Evolutionary conservation across 345 rosid species (phyloP).

Genomic region (Leavenworthia alabamica): DNA sequence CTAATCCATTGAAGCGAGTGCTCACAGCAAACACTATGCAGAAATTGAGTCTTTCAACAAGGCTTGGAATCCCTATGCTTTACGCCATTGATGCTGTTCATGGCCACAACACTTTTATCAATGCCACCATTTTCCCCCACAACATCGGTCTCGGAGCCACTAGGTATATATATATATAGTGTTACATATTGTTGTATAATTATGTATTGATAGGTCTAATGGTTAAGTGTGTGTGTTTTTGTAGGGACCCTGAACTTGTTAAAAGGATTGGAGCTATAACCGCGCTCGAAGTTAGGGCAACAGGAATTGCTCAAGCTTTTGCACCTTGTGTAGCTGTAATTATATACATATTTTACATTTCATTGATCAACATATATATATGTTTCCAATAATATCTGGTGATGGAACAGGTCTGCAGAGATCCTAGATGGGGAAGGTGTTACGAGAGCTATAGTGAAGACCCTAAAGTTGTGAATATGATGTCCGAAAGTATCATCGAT

Average conservation of each 20-base stretch:
- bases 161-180: slow-evolving; percentile 31
- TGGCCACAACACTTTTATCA: slow-evolving; percentile 67
- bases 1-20: slow-evolving; percentile 30
- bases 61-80: slow-evolving; percentile 81
- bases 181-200: not conserved
- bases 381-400: not conserved
- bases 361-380: not conserved
- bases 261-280: slow-evolving; percentile 85
- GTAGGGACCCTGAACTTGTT: slow-evolving; percentile 72
- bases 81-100: slow-evolving; percentile 88
- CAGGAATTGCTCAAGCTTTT: slow-evolving; percentile 69
- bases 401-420: slow-evolving; percentile 73
- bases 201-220: not conserved
- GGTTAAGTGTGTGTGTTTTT: not conserved
- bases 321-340: slow-evolving; percentile 90
- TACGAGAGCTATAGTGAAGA: slow-evolving; percentile 94
- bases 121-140: slow-evolving; percentile 88
- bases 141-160: slow-evolving; percentile 84
- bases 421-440: slow-evolving; percentile 97
- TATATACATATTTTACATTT: not conserved
- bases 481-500: slow-evolving; percentile 62
- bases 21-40: slow-evolving; percentile 43
- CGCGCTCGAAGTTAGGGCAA: slow-evolving; percentile 82
- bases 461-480: slow-evolving; percentile 50
- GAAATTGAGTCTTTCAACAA: slow-evolving; percentile 46